These are phyloP conservation scores for Arbutus unedo DNA, from an alignment of 148 eudicot genomes.

Conservation along the genomic window DNA sequence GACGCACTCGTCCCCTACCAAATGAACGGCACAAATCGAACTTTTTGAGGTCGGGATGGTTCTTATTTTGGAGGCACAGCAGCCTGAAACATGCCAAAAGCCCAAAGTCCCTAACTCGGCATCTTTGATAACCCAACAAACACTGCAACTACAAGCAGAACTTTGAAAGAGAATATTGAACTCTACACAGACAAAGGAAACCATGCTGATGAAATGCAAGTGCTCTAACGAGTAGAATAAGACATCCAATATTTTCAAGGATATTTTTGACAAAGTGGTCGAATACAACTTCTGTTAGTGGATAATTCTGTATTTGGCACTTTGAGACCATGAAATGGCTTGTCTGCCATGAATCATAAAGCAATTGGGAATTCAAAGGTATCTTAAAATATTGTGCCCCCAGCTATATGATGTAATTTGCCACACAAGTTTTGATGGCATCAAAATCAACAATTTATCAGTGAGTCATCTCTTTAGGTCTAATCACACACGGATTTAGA, in stretches of 20 bases:
- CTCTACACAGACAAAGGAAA: not conserved
- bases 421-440: not conserved
- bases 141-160: not conserved
- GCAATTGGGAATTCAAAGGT: not conserved
- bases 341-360: constrained; percentile 7
- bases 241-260: not conserved
- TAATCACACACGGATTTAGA: not conserved
- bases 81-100: too few species aligned
- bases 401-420: not conserved
- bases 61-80: too few species aligned
- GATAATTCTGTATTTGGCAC: not conserved
- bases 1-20: too few species aligned
- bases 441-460: not conserved
- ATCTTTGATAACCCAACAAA: not conserved
- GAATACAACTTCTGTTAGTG: not conserved
- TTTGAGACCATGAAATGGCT: not conserved
- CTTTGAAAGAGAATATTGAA: too few species aligned
- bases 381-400: not conserved
- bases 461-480: constrained; percentile 1
- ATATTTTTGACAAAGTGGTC: not conserved
- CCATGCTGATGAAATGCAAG: not conserved
- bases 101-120: too few species aligned
- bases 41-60: too few species aligned
- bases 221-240: not conserved
- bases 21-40: too few species aligned